These are phyloP conservation scores for Neoboletus subvelutipes DNA, from an alignment of 768 basidiomycete species.

Conservation along the genomic window DNA sequence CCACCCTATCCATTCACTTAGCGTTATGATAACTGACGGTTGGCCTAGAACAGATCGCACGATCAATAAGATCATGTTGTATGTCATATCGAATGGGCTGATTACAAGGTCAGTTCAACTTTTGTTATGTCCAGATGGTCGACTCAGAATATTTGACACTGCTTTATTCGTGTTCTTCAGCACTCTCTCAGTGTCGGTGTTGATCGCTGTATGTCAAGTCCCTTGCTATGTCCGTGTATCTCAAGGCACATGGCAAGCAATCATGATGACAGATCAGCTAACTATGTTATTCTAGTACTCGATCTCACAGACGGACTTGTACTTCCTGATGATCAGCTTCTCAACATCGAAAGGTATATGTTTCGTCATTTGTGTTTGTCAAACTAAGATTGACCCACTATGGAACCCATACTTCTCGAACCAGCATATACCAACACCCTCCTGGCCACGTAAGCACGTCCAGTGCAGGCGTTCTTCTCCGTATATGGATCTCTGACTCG, in stretches of 20 bases:
- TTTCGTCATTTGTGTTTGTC: neutral
- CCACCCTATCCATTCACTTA: neutral
- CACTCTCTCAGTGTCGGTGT: neutral
- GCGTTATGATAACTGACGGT: neutral
- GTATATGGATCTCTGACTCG: neutral
- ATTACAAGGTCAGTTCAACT: neutral
- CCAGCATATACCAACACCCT: conserved; percentile 1
- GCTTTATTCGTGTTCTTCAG: neutral
- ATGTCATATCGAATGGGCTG: neutral
- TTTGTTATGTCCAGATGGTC: neutral
- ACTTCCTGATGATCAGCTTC: neutral
- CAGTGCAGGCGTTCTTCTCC: neutral
- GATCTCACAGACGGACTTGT: neutral
- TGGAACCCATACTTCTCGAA: neutral
- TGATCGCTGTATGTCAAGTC: neutral
- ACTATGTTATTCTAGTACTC: neutral
- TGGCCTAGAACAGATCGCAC: neutral
- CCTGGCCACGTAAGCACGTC: neutral
- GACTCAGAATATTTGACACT: neutral
- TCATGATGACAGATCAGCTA: neutral
- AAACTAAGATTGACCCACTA: too few species aligned
- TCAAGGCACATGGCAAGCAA: neutral
- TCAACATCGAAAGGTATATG: neutral
- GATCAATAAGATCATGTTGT: neutral
- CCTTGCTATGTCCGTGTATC: neutral